phyloP scores from a whole-genome alignment of 176 grass and related monocot species.

The Phyllostachys edulis region DNA sequence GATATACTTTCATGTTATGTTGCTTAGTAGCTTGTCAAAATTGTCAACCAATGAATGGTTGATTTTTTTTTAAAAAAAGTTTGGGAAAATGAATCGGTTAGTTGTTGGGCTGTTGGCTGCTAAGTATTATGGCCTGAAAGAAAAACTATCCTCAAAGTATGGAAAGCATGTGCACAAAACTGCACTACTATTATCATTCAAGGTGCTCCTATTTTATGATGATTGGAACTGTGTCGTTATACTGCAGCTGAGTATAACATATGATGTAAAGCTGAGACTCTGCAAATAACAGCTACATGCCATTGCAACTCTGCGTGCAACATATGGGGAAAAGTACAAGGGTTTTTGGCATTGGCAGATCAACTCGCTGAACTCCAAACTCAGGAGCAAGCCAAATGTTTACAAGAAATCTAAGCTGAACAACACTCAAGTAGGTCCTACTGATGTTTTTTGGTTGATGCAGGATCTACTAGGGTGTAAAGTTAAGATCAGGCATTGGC shows the following conservation, averaged over 20 bases:
- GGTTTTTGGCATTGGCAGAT: background rate
- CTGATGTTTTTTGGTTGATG: slow-evolving; percentile 49
- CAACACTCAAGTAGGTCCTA: slow-evolving; percentile 20
- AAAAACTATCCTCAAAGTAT: too few species aligned
- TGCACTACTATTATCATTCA: too few species aligned
- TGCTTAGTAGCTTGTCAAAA: too few species aligned
- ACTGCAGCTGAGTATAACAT: background rate
- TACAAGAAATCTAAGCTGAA: slow-evolving; percentile 8
- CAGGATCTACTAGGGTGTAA: slow-evolving; percentile 26
- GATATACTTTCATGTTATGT: too few species aligned
- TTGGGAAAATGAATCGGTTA: too few species aligned
- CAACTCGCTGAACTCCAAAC: background rate
- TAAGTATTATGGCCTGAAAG: too few species aligned
- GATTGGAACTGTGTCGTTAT: background rate
- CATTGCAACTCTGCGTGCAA: background rate
- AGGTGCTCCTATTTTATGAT: too few species aligned
- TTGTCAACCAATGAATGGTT: too few species aligned
- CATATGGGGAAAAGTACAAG: background rate
- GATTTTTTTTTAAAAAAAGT: too few species aligned
- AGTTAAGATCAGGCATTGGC: background rate
- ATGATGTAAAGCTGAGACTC: background rate
- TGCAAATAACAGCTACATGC: slow-evolving; percentile 13
- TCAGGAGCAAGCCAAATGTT: background rate
- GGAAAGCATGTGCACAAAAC: too few species aligned
- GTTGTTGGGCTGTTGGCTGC: too few species aligned